Evolutionary conservation across 2,329 filamentous ascomycete species (phyloP).

Genomic region (Passalora sequoiae): DNA sequence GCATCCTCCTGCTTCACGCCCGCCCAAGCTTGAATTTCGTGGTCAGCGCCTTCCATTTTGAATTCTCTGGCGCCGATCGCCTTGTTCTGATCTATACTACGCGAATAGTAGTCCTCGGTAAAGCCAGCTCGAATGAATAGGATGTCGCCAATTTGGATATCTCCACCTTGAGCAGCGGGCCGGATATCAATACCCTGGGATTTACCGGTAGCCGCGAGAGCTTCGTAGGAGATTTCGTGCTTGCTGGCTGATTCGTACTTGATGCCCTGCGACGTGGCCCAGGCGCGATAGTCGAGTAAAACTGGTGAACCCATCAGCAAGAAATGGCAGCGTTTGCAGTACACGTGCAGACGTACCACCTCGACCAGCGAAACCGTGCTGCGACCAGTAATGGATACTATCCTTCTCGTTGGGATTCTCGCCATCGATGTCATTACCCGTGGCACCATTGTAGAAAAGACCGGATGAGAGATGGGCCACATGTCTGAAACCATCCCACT

Average conservation of each 20-base stretch:
- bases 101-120: conserved; percentile 51
- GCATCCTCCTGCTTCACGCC: conserved; percentile 52
- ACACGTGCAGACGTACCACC: conserved; percentile 22
- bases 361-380: conserved; percentile 43
- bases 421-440: conserved; percentile 39
- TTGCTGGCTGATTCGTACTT: conserved; percentile 40
- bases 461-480: conserved; percentile 38
- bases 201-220: conserved; percentile 54
- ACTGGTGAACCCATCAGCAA: conserved; percentile 20
- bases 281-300: conserved; percentile 42
- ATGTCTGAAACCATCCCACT: conserved; percentile 45
- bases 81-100: conserved; percentile 30
- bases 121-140: conserved; percentile 61
- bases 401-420: conserved; percentile 41
- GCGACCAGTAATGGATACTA: conserved; percentile 43
- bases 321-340: background rate
- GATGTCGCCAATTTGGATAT: conserved; percentile 58
- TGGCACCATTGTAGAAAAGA: conserved; percentile 41
- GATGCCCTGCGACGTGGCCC: conserved; percentile 39
- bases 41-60: conserved; percentile 41
- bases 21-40: conserved; percentile 38
- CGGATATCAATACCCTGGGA: conserved; percentile 59
- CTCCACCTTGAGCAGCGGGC: conserved; percentile 49
- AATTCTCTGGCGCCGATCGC: conserved; percentile 40
- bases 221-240: conserved; percentile 40